A percentile compares a stretch with the other conserved stretches of the same genome.
These are phyloP conservation scores for Bryopsis sp. DNA, from an alignment of 139 green algal species.

Conservation along the genomic window DNA sequence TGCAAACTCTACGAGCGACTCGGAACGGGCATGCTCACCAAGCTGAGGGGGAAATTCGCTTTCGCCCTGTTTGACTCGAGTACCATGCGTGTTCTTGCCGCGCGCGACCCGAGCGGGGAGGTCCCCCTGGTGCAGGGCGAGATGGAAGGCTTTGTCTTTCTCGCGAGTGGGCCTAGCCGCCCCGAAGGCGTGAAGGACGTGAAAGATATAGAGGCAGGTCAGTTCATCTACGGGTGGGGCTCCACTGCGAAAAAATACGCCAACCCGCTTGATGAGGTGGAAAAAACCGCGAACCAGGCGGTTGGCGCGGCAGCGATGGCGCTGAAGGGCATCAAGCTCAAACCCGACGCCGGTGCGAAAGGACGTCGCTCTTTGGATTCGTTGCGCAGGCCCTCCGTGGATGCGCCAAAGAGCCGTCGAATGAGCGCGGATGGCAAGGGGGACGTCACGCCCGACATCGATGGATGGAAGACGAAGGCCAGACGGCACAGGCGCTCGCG, in stretches of 20 bases:
- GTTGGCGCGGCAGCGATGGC: background rate
- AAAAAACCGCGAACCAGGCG: conserved; percentile 4
- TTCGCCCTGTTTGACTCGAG: conserved; percentile 45
- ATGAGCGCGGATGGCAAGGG: too few species aligned
- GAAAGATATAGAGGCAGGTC: conserved; percentile 31
- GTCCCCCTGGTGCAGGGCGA: conserved; percentile 31
- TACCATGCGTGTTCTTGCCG: conserved; percentile 38
- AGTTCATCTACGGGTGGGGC: conserved; percentile 41
- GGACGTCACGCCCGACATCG: too few species aligned
- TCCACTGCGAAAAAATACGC: conserved; percentile 23
- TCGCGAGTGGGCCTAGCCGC: conserved; percentile 24
- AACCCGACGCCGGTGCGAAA: too few species aligned
- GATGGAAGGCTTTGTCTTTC: conserved; percentile 28
- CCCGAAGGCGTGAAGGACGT: conserved; percentile 21
- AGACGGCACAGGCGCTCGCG: too few species aligned
- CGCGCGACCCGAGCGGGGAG: conserved; percentile 29
- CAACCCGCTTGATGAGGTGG: background rate
- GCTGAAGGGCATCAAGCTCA: conserved; percentile 6
- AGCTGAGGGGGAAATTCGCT: conserved; percentile 35
- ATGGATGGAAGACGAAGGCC: too few species aligned
- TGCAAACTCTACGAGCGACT: conserved; percentile 17
- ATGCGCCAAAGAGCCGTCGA: too few species aligned
- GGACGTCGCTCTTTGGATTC: too few species aligned
- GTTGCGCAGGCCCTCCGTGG: too few species aligned
- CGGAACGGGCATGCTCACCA: conserved; percentile 33